Base-by-base conservation (phyloP, 2,329 filamentous ascomycete species). In the Chrysosporium queenslandicum region DNA sequence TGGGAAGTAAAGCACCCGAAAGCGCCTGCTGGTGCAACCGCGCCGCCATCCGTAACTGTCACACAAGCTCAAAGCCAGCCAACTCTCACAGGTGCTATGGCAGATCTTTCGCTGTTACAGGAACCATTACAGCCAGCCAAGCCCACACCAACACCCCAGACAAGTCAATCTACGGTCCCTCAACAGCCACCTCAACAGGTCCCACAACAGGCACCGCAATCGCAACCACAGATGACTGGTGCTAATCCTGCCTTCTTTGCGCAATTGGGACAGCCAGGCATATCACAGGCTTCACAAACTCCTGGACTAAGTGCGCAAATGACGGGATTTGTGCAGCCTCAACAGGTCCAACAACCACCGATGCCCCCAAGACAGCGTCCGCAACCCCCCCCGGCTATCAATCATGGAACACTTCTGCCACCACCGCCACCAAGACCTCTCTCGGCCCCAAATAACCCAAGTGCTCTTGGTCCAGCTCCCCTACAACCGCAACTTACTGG, bases 1-100 rank as follows among this genome's bases (percentile, higher is more conserved):
- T 98, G 92, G 92, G 87, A 94, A 62, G 85, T 95, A 46, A 96
- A 96, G 71, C 87, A 88, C 16, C 79, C 85, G 12, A 85, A 82
- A 64, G 78, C 82, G 51, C 59, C 69, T 47, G 20, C 58, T 2
- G 25, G 56, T 21, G 58, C 57, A 68, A 47, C 36, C 16, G 43
- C 55, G 5, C 53, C 67, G 58, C 58, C 71, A 59, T 55, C 69
- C 40, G 58, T 56, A 59, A 50, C 65, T 52, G 42, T 68, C 29
- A 53, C 65, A 39, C 58, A 74, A 45, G 64, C 70, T 29, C 60
- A 75, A 20, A 60, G 68, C 50, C 70, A 67, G 30, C 67, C 68
- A 37, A 69, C 76, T 21, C 71, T 86, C 53, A 85, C 85, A 23
- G 87, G 86, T 5, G 83, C 87, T 4, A 76, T 87, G 68, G 77